phyloP scores from a whole-genome alignment of 164 flowering plant genomes.

The Warburgia ugandensis region DNA sequence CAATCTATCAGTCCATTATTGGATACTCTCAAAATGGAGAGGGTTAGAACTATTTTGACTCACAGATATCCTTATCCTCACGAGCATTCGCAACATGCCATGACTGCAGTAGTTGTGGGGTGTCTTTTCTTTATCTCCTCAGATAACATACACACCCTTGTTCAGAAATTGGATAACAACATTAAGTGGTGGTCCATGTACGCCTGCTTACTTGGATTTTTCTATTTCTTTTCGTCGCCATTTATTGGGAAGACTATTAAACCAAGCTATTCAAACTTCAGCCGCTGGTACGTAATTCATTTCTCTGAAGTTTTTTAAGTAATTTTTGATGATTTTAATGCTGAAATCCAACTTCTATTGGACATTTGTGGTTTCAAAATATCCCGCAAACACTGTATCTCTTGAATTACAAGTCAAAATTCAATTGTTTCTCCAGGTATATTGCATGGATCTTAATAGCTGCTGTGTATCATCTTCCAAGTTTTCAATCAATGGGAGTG shows the following conservation, averaged over 20 bases:
- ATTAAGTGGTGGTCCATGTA: conserved; percentile 99
- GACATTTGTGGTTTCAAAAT: too few species aligned
- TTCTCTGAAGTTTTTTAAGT: neutral
- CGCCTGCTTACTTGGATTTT: conserved; percentile 86
- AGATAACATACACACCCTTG: conserved; percentile 86
- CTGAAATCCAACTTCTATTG: neutral
- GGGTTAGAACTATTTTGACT: conserved; percentile 74
- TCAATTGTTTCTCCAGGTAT: conserved; percentile 44
- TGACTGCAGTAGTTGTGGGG: conserved; percentile 79
- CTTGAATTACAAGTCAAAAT: neutral
- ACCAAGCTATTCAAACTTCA: conserved; percentile 96
- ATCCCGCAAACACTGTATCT: neutral
- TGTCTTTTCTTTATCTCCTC: conserved; percentile 95
- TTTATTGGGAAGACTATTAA: conserved; percentile 87
- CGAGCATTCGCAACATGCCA: conserved; percentile 93
- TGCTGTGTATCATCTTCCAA: conserved; percentile 94
- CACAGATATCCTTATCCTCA: conserved; percentile 90
- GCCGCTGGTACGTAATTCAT: conserved; percentile 63
- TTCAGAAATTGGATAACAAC: conserved; percentile 81
- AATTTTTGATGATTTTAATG: too few species aligned
- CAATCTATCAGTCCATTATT: conserved; percentile 39
- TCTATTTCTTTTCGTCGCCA: conserved; percentile 97
- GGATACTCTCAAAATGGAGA: conserved; percentile 72
- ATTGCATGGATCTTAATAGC: conserved; percentile 91
- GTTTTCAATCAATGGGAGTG: conserved; percentile 99